Percentiles rank a stretch among this genome's conserved stretches.
Conservation (phyloP, 805 yeast genomes). For the Hanseniaspora lindneri region DNA sequence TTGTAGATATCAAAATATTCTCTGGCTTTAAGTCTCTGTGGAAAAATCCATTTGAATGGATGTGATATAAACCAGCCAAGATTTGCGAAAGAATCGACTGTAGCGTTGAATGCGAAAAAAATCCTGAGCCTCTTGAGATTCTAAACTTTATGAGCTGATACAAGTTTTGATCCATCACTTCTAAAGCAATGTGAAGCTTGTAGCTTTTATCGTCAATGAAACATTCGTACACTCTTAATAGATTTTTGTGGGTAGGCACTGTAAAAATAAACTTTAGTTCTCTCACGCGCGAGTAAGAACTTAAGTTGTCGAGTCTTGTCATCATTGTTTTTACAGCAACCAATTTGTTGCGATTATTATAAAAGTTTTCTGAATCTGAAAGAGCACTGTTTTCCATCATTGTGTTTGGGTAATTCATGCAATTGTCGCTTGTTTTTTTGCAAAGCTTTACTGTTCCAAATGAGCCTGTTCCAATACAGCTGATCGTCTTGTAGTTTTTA, state of each 20-base stretch:
- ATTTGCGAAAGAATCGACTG: conserved; percentile 61
- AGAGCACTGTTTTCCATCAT: conserved; percentile 34
- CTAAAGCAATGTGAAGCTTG: conserved; percentile 76
- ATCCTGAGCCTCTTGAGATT: conserved; percentile 7
- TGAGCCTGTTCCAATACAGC: conserved; percentile 58
- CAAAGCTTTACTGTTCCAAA: conserved; percentile 64
- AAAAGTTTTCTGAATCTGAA: conserved; percentile 25
- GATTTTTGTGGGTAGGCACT: conserved; percentile 56
- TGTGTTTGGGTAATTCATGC: conserved; percentile 28
- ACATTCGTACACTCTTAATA: conserved; percentile 67
- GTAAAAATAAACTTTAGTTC: conserved; percentile 57
- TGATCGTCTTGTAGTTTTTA: conserved; percentile 38
- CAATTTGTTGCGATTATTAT: conserved; percentile 29
- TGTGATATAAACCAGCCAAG: conserved; percentile 66
- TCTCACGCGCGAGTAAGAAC: conserved; percentile 47
- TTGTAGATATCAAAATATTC: conserved; percentile 61
- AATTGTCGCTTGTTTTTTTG: conserved; percentile 30
- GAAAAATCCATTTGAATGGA: conserved; percentile 48
- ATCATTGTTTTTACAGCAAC: conserved; percentile 82
- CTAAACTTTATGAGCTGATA: conserved; percentile 64
- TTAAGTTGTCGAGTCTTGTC: conserved; percentile 39
- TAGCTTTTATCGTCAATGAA: conserved; percentile 53
- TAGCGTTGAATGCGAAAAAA: conserved; percentile 46
- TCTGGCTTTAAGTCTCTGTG: conserved; percentile 95
- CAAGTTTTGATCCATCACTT: conserved; percentile 70